Evolutionary conservation across 164 flowering plant genomes (phyloP), one percentile per base, ranked within the genome.

Genomic region (Piper longum): DNA sequence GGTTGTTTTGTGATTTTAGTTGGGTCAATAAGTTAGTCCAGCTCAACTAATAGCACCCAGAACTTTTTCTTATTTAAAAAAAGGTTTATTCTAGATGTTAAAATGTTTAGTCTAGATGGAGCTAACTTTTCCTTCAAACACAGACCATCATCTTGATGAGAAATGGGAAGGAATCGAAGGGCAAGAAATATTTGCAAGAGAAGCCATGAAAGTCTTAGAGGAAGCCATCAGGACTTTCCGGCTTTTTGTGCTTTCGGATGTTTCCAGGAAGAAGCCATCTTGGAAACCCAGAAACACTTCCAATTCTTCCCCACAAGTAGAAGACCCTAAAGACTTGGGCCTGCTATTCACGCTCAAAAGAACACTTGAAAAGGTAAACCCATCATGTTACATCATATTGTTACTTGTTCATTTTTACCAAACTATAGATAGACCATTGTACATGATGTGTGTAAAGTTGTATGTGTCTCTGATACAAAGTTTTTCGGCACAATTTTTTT

Each of bases 321-420:
- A 82, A 67, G 83, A 82, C 71, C 83, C 86, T 19, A 71, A 67
- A 66, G 85, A 84, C 61, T 64, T 82, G 51, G 70, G 68, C 54
- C 74, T 78, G n/a, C 56, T 79, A 6, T 67, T 63, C 66, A 62
- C 74, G n/a, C 75, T 84, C 54, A 72, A 59, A 40, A 70, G 58
- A 62, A 64, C 3, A 41, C 81, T 44, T 57, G 41, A 2, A 8
- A 57, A 14, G 42, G 41, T 57, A 16, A 41, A 26, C 36, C 19
- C 36, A 36, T 7, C 4, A 4, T 8, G 13, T 1, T 17, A 55
- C 16, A 55, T 16, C 17, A 55, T 55, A 55, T 26, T 26, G 36
- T 26, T 26, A 26, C 1, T 26, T 26, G 36, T 26, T 26, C 36
- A 26, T 26, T 1, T 26, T 26, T 26, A 0, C 36, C 36, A 26